These are phyloP conservation scores for Verticillium dahliae DNA, from an alignment of 2,329 filamentous ascomycete species.

Conservation along the genomic window DNA sequence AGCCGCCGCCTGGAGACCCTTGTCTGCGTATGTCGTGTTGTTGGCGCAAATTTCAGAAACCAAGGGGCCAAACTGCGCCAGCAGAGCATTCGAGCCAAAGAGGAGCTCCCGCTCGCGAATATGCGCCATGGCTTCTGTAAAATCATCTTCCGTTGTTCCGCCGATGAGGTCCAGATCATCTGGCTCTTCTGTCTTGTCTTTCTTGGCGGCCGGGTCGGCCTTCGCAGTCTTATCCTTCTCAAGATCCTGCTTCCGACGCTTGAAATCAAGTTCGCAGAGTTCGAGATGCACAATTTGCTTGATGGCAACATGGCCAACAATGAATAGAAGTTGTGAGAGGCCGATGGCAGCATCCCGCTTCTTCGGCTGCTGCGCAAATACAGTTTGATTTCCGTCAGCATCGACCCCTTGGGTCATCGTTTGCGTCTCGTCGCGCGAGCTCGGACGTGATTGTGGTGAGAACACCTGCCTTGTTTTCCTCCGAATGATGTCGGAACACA, in stretches of 20 bases:
- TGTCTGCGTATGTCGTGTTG: conserved; percentile 86
- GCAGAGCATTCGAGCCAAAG: conserved; percentile 73
- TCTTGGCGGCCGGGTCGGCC: conserved; percentile 32
- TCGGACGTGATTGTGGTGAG: conserved; percentile 38
- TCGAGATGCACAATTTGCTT: conserved; percentile 99
- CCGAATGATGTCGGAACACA: conserved; percentile 86
- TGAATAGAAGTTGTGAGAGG: conserved; percentile 86
- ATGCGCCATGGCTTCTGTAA: conserved; percentile 78
- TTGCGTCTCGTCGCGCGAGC: conserved; percentile 37
- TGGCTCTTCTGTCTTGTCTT: conserved; percentile 58
- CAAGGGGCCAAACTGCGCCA: conserved; percentile 86
- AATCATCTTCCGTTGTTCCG: conserved; percentile 90
- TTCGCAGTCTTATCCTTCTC: conserved; percentile 56
- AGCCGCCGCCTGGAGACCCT: conserved; percentile 84
- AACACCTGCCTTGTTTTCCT: conserved; percentile 83
- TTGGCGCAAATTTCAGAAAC: conserved; percentile 92
- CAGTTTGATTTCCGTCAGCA: conserved; percentile 15
- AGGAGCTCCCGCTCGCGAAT: conserved; percentile 79
- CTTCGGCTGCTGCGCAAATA: conserved; percentile 37
- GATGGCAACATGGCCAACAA: conserved; percentile 93
- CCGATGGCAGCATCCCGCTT: conserved; percentile 63
- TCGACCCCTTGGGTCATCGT: conserved; percentile 22
- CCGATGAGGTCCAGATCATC: conserved; percentile 96
- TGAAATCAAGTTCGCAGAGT: conserved; percentile 96
- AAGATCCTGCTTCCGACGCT: conserved; percentile 86